Evolutionary conservation across 225 moss, liverwort and hornwort species (phyloP).

Genomic region (Ulota crispa): DNA sequence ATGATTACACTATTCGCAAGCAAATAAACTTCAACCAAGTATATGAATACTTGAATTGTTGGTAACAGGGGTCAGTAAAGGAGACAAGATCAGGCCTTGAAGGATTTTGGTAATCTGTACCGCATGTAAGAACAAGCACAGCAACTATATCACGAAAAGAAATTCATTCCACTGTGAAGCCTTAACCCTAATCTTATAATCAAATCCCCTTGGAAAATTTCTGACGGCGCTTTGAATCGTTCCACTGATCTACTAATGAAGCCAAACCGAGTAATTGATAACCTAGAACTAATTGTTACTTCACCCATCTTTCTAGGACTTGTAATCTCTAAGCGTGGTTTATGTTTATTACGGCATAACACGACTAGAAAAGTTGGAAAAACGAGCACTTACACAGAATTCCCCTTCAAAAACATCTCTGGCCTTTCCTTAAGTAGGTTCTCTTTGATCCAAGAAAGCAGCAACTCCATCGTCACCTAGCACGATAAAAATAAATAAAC

Average conservation of each 20-base stretch:
- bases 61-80: neutral
- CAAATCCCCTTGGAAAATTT: too few species aligned
- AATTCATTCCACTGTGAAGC: neutral
- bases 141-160: neutral
- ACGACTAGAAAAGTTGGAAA: neutral
- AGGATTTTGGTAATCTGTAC: neutral
- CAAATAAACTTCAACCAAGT: neutral
- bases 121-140: neutral
- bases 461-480: constrained; percentile 67
- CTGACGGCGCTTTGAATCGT: too few species aligned
- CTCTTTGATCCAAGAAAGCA: constrained; percentile 82
- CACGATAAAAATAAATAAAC: neutral
- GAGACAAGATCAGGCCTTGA: neutral
- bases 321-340: neutral
- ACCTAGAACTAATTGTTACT: neutral
- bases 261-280: neutral
- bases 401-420: constrained; percentile 92
- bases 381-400: constrained; percentile 71
- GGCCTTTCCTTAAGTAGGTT: constrained; percentile 87
- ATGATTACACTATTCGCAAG: neutral
- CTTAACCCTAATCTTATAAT: too few species aligned
- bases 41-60: neutral
- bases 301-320: neutral
- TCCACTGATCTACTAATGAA: neutral
- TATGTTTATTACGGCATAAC: neutral